Evolutionary conservation across 2,329 filamentous ascomycete genomes (phyloP).

Genomic region (Fusarium nygamai): DNA sequence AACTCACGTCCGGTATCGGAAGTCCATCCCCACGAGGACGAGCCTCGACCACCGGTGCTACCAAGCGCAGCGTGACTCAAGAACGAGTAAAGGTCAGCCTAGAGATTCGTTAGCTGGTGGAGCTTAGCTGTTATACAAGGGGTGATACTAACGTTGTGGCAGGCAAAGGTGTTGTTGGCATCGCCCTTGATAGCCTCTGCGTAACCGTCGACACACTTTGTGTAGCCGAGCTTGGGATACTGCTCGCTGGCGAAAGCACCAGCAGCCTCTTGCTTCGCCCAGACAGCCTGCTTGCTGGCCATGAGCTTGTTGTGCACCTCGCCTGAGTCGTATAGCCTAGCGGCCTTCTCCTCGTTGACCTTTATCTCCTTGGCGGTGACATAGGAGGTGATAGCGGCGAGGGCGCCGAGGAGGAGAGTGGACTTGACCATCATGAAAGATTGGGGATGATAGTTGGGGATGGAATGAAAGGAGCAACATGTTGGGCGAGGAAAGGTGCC

Average conservation of each 20-base stretch:
- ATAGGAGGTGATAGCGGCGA: constrained; percentile 17
- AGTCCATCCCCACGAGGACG: constrained; percentile 59
- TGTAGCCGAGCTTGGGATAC: constrained; percentile 52
- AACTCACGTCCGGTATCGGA: constrained; percentile 60
- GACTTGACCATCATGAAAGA: constrained; percentile 33
- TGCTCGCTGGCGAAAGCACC: constrained; percentile 49
- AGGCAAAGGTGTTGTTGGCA: constrained; percentile 58
- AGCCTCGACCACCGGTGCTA: constrained; percentile 50
- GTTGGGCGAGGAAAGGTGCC: background rate
- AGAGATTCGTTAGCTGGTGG: background rate
- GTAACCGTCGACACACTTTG: constrained; percentile 54
- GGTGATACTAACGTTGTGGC: constrained; percentile 53
- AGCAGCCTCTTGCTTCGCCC: constrained; percentile 47
- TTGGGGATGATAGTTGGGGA: background rate
- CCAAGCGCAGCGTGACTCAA: constrained; percentile 63
- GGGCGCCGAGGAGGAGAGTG: constrained; percentile 15
- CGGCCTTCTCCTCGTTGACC: constrained; percentile 19
- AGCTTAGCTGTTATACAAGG: accelerated
- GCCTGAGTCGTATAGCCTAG: constrained; percentile 31
- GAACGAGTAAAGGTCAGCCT: constrained; percentile 64
- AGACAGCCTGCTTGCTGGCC: constrained; percentile 43
- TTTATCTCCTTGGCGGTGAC: constrained; percentile 32
- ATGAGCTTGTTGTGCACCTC: constrained; percentile 35
- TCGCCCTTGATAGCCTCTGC: constrained; percentile 58
- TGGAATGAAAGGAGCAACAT: background rate